A percentile compares a stretch with the other conserved stretches of the same genome.
Evolutionary conservation across 495 filamentous ascomycete genomes (phyloP).

Genomic region (Ascodesmis nigricans): DNA sequence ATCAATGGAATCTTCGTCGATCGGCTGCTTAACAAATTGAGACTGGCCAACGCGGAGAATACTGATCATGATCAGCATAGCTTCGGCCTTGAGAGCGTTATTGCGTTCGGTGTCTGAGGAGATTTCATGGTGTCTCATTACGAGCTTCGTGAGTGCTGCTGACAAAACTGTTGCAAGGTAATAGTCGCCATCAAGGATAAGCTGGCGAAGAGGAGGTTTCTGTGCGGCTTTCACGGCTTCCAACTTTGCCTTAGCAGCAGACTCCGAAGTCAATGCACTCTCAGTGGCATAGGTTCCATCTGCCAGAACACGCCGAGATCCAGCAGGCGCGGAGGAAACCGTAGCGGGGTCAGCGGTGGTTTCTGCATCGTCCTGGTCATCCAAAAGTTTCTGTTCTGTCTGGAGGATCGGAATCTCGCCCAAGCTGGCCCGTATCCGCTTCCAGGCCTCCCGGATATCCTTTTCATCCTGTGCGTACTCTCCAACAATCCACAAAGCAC

Average conservation of each 20-base stretch:
- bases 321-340: constrained; percentile 51
- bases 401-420: constrained; percentile 95
- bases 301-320: constrained; percentile 75
- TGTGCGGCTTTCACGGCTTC: constrained; percentile 93
- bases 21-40: constrained; percentile 87
- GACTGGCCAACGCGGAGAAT: constrained; percentile 95
- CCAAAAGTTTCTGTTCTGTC: constrained; percentile 78
- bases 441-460: constrained; percentile 94
- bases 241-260: constrained; percentile 67
- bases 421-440: constrained; percentile 75
- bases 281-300: constrained; percentile 97
- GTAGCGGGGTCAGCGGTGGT: constrained; percentile 40
- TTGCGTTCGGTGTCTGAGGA: constrained; percentile 69
- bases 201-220: constrained; percentile 83
- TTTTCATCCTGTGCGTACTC: constrained; percentile 87
- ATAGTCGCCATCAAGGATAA: constrained; percentile 94
- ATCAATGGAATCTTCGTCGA: constrained; percentile 95
- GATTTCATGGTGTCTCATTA: constrained; percentile 94
- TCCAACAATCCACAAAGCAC: constrained; percentile 91
- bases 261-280: constrained; percentile 80
- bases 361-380: constrained; percentile 48
- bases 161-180: constrained; percentile 90
- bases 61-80: constrained; percentile 98
- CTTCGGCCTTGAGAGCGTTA: constrained; percentile 85
- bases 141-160: constrained; percentile 85